Conservation (phyloP, 2,329 filamentous ascomycete genomes). For the Claviceps purpurea region DNA sequence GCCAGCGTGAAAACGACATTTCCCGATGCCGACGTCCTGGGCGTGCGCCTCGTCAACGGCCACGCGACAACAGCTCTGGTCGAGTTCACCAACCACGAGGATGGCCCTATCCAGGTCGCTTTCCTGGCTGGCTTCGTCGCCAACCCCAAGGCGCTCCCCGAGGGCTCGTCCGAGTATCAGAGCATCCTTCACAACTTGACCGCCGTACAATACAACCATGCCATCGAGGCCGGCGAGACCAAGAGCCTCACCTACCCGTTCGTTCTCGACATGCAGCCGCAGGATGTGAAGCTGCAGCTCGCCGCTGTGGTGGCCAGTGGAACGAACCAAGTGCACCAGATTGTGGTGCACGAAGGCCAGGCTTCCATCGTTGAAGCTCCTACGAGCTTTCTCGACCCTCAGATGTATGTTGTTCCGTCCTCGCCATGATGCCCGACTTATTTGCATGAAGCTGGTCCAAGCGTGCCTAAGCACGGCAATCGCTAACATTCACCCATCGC, state of each 20-base stretch:
- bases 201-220: slow-evolving; percentile 55
- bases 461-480: background rate
- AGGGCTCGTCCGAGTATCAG: slow-evolving; percentile 28
- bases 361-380: slow-evolving; percentile 83
- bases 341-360: slow-evolving; percentile 68
- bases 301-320: slow-evolving; percentile 57
- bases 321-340: slow-evolving; percentile 57
- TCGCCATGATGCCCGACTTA: too few species aligned
- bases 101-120: slow-evolving; percentile 57
- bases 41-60: slow-evolving; percentile 91
- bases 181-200: slow-evolving; percentile 76
- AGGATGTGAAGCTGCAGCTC: slow-evolving; percentile 71
- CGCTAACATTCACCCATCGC: background rate
- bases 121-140: slow-evolving; percentile 66
- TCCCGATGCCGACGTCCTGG: slow-evolving; percentile 70
- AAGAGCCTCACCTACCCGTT: slow-evolving; percentile 73
- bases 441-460: too few species aligned
- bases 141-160: slow-evolving; percentile 37
- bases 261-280: slow-evolving; percentile 80
- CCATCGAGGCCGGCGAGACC: slow-evolving; percentile 63
- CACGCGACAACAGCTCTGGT: slow-evolving; percentile 71
- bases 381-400: slow-evolving; percentile 83
- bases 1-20: slow-evolving; percentile 52
- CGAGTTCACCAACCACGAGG: slow-evolving; percentile 74
- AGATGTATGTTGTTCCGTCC: slow-evolving; percentile 55